These are phyloP conservation scores for Emmonsiellopsis sp. DNA, from an alignment of 2,329 filamentous ascomycete genomes.

Conservation along the genomic window DNA sequence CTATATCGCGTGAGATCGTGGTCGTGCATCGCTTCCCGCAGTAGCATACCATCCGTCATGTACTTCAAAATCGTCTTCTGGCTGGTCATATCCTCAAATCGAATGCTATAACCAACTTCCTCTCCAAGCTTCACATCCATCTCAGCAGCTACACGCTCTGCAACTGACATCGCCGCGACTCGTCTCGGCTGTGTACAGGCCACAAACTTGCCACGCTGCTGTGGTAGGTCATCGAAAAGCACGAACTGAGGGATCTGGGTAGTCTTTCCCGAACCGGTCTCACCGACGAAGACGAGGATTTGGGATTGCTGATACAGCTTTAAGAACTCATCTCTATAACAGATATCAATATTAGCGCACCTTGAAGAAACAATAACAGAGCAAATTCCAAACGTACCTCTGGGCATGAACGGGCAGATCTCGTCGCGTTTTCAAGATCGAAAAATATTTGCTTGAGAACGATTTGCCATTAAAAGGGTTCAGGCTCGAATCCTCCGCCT, in stretches of 20 bases:
- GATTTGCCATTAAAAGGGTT: conserved; percentile 78
- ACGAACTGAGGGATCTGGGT: conserved; percentile 99
- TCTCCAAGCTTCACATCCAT: conserved; percentile 88
- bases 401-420: conserved; percentile 88
- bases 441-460: conserved; percentile 78
- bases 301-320: conserved; percentile 87
- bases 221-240: conserved; percentile 89
- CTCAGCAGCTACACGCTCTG: conserved; percentile 93
- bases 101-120: conserved; percentile 96
- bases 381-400: conserved; percentile 45
- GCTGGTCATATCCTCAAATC: conserved; percentile 92
- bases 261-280: conserved; percentile 98
- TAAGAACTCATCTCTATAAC: conserved; percentile 73
- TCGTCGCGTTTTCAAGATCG: conserved; percentile 74
- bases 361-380: background rate
- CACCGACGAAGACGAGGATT: conserved; percentile 96
- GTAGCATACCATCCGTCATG: conserved; percentile 99
- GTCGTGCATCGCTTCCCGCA: conserved; percentile 94
- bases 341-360: conserved; percentile 6
- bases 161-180: conserved; percentile 97
- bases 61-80: conserved; percentile 92
- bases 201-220: conserved; percentile 76
- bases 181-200: conserved; percentile 96
- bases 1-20: conserved; percentile 85
- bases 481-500: conserved; percentile 67